Evolutionary conservation across 768 basidiomycete species (phyloP).

Genomic region (Termitomyces sp.): DNA sequence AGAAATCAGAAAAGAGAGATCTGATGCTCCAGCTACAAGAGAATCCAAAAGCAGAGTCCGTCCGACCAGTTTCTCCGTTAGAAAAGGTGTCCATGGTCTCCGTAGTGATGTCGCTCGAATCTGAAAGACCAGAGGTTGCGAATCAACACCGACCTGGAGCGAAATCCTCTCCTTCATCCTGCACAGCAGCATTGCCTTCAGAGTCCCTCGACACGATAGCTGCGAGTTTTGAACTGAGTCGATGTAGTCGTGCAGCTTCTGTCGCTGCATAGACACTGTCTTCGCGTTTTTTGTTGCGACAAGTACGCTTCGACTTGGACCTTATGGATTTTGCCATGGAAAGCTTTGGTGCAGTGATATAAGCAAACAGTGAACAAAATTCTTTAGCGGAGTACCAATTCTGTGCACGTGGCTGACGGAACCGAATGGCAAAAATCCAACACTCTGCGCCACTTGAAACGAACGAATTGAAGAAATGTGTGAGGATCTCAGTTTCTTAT

Average conservation of each 20-base stretch:
- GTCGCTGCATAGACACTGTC: slow-evolving; percentile 69
- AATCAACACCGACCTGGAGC: slow-evolving; percentile 68
- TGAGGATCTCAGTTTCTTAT: too few species aligned
- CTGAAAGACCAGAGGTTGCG: slow-evolving; percentile 49
- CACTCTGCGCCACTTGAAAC: too few species aligned
- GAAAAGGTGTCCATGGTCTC: slow-evolving; percentile 38
- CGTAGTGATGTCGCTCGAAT: slow-evolving; percentile 50
- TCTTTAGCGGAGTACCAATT: slow-evolving; percentile 9
- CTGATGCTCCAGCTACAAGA: slow-evolving; percentile 15
- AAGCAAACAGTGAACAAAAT: slow-evolving; percentile 3
- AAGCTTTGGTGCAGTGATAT: slow-evolving; percentile 9
- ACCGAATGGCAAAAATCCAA: too few species aligned
- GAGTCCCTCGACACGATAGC: slow-evolving; percentile 37
- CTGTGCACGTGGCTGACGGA: slow-evolving; percentile 3
- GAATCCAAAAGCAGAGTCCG: slow-evolving; percentile 6
- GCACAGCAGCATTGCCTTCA: slow-evolving; percentile 26
- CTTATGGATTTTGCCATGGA: slow-evolving; percentile 79
- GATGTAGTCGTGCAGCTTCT: slow-evolving; percentile 70
- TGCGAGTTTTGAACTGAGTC: slow-evolving; percentile 63
- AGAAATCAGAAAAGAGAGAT: slow-evolving; percentile 28
- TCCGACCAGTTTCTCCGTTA: slow-evolving; percentile 5
- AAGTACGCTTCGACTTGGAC: slow-evolving; percentile 76
- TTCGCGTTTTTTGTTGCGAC: slow-evolving; percentile 73
- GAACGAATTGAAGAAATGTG: too few species aligned
- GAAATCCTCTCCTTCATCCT: slow-evolving; percentile 30